Conservation (phyloP, 352 stramenopile genomes). For the Globisporangium camurandrum region DNA sequence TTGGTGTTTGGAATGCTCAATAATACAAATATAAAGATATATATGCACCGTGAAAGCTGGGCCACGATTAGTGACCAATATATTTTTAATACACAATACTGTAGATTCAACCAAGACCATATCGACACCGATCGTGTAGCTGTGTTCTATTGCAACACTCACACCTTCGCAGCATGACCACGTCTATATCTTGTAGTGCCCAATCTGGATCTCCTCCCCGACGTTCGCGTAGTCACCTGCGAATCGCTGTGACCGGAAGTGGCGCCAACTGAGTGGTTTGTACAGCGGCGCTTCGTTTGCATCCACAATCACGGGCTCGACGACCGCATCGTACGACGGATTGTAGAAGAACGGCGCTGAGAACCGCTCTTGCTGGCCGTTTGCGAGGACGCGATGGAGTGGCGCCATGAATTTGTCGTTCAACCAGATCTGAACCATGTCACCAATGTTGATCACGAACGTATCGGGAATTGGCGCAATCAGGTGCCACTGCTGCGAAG, state of each 20-base stretch:
- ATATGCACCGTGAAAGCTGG: too few species aligned
- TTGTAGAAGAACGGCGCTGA: slow-evolving; percentile 44
- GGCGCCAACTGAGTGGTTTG: slow-evolving; percentile 77
- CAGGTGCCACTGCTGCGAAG: slow-evolving; percentile 24
- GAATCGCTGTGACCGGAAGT: slow-evolving; percentile 85
- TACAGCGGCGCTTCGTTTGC: slow-evolving; percentile 43
- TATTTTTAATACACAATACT: background rate
- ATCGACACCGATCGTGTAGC: too few species aligned
- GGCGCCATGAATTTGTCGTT: slow-evolving; percentile 39
- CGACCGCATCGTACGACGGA: slow-evolving; percentile 48
- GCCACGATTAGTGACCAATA: background rate
- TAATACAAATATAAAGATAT: too few species aligned
- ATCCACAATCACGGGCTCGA: slow-evolving; percentile 57
- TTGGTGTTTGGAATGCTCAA: background rate
- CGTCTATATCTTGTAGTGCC: slow-evolving; percentile 44
- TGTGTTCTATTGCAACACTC: too few species aligned
- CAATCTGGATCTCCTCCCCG: slow-evolving; percentile 91
- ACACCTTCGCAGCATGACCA: too few species aligned
- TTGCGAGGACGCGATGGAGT: slow-evolving; percentile 32
- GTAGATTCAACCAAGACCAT: too few species aligned
- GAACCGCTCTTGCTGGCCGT: slow-evolving; percentile 20
- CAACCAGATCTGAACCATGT: slow-evolving; percentile 48
- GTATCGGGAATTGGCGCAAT: slow-evolving; percentile 28
- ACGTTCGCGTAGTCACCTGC: slow-evolving; percentile 88
- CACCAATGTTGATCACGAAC: slow-evolving; percentile 50